Evolutionary conservation across 371 early-diverging fungal species (phyloP), one percentile per base, ranked within the genome.

Genomic region (Dichotomocladium elegans): DNA sequence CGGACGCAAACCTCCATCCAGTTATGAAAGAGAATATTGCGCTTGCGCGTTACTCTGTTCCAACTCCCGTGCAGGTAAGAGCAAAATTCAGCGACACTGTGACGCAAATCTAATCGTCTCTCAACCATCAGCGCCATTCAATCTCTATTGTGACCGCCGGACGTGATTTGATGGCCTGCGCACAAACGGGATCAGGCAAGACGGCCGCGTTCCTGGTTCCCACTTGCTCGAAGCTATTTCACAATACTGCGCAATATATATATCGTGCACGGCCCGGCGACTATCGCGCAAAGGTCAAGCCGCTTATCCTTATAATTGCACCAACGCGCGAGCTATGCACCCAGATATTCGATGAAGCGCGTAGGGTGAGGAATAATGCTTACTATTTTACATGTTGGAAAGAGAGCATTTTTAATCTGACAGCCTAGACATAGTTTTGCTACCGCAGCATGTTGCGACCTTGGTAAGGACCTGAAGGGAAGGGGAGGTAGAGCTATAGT

Each of bases 101-200:
- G 0, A n/a, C n/a, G n/a, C n/a, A n/a, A n/a, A n/a, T n/a, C n/a
- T n/a, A n/a, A n/a, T n/a, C n/a, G n/a, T n/a, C n/a, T n/a, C n/a
- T n/a, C n/a, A n/a, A n/a, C n/a, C n/a, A 43, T 9, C 53, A 92
- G 78, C 73, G 72, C 45, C 74, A 87, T 49, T 77, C 87, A 15
- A 81, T 91, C 25, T 83, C 90, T 4, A 72, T 87, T 31, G 64
- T 90, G 17, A 60, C 77, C 17, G 66, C 69, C 4, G 83, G 83
- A n/a, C 70, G 82, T 14, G 88, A 89, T 57, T 43, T 92, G 29
- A 82, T 92, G 76, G 88, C 86, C 0, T 87, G 87, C 54, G 92
- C 91, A 3, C 91, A 90, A 26, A 93, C 92, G 10, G 90, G 92
- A 44, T 94, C 96, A 22, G 74, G 74, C 53, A 73, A 90, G 59